These are phyloP conservation scores for Penicillium sp. DNA, from an alignment of 2,329 filamentous ascomycete genomes.

Conservation along the genomic window DNA sequence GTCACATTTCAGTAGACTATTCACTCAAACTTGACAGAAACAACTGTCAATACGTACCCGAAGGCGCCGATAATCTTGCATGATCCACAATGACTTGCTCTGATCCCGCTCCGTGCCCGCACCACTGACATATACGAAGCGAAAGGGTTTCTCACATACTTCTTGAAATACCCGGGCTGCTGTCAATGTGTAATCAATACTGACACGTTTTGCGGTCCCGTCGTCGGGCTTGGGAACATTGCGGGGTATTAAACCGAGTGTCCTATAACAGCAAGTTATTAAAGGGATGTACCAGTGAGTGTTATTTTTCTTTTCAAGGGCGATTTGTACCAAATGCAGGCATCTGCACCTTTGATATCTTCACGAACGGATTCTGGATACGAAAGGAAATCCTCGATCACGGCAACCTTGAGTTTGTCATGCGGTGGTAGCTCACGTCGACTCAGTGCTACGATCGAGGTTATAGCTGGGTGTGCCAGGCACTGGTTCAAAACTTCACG, in stretches of 20 bases:
- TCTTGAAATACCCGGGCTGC: slow-evolving; percentile 7
- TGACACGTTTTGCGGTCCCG: slow-evolving; percentile 7
- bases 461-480: slow-evolving; percentile 52
- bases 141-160: slow-evolving; percentile 8
- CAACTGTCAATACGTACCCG: slow-evolving; percentile 6
- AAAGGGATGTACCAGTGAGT: neutral
- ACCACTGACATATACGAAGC: slow-evolving; percentile 22
- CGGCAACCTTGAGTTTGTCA: slow-evolving; percentile 52
- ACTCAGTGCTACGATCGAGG: slow-evolving; percentile 52
- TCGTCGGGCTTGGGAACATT: slow-evolving; percentile 7
- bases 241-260: slow-evolving; percentile 13
- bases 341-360: slow-evolving; percentile 44
- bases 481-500: slow-evolving; percentile 53
- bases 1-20: neutral
- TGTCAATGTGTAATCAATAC: slow-evolving; percentile 8
- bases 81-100: slow-evolving; percentile 17
- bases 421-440: slow-evolving; percentile 48
- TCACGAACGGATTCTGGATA: slow-evolving; percentile 50
- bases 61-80: slow-evolving; percentile 16
- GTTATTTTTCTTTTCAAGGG: neutral
- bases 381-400: slow-evolving; percentile 55
- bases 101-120: slow-evolving; percentile 16
- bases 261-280: neutral
- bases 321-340: slow-evolving; percentile 44
- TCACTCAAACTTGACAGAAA: neutral